These are phyloP conservation scores for Hyphopichia buzzinii DNA, from an alignment of 1,139 yeast genomes.

Conservation along the genomic window DNA sequence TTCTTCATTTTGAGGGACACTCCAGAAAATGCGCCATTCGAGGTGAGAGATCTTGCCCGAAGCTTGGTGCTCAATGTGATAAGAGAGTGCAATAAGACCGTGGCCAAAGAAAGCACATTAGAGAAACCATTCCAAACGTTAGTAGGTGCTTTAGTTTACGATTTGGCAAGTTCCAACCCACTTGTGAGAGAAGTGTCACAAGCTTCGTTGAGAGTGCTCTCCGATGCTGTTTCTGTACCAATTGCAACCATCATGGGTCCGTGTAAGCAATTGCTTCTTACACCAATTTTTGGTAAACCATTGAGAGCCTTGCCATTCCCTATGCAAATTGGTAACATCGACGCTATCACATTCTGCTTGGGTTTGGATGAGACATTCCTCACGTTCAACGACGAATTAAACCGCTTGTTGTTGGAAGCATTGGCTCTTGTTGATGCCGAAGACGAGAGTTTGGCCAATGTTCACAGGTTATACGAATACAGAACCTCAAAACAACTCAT, in stretches of 20 bases:
- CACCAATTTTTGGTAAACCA: constrained; percentile 97
- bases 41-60: constrained; percentile 71
- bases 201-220: constrained; percentile 61
- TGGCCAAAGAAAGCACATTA: constrained; percentile 56
- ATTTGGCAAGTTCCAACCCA: constrained; percentile 83
- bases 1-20: constrained; percentile 90
- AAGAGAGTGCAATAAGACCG: constrained; percentile 59
- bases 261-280: constrained; percentile 74
- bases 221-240: constrained; percentile 68
- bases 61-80: constrained; percentile 62
- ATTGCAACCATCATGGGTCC: constrained; percentile 76
- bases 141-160: constrained; percentile 85
- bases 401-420: constrained; percentile 82
- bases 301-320: constrained; percentile 95
- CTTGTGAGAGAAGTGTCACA: constrained; percentile 83
- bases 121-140: constrained; percentile 82
- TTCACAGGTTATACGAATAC: constrained; percentile 80
- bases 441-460: constrained; percentile 89
- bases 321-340: constrained; percentile 97
- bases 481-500: constrained; percentile 85
- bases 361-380: constrained; percentile 78
- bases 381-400: constrained; percentile 84
- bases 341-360: constrained; percentile 89
- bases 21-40: constrained; percentile 82
- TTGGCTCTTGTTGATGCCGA: constrained; percentile 96